Evolutionary conservation across 2,329 filamentous ascomycete genomes (phyloP), one percentile per base, ranked within the genome.

Genomic region (Hypocreales sp.): DNA sequence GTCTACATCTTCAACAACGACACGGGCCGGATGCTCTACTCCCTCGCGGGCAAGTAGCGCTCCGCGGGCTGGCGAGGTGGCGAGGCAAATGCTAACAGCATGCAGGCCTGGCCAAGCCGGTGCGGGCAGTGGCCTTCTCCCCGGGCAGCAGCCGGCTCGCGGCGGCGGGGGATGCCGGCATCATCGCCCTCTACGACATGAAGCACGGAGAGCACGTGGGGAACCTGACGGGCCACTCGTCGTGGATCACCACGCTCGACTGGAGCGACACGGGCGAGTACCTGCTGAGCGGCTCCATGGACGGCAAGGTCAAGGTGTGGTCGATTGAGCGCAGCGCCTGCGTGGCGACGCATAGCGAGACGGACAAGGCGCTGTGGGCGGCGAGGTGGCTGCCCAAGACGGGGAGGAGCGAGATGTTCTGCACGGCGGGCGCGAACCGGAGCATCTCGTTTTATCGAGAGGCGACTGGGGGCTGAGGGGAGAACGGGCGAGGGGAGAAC

Each of bases 241-340:
- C 81, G 5, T 98, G 87, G 90, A 75, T 98, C 38, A 79, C 87
- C 34, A 79, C 79, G 18, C 61, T 95, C 23, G 83, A 93, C 48
- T 98, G 87, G 83, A 95, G 78, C 49, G 72, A 81, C 44, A 92
- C 80, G 5, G 90, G 90, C 25, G 87, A 95, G 54, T 93, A 81
- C 50, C 60, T 98, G 9, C 63, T 95, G 3, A 92, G 79, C 44
- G 82, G 83, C 25, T 74, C 79, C 2, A 83, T 92, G 50, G 86
- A 95, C 46, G 87, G 90, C 20, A 94, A 92, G 52, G 82, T 80
- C 34, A 94, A 93, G 54, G 80, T 95, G 17, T 98, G 90, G 90
- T 87, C 82, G 17, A 70, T 94, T 32, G 84, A 93, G 42, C 70
- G 75, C 19, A 69, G 73, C 31, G 64, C 66, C 5, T 95, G 90